Evolutionary conservation across 1,284 basidiomycete genomes (phyloP), one percentile per base, ranked within the genome.

Genomic region (Ganoderma multipileum): DNA sequence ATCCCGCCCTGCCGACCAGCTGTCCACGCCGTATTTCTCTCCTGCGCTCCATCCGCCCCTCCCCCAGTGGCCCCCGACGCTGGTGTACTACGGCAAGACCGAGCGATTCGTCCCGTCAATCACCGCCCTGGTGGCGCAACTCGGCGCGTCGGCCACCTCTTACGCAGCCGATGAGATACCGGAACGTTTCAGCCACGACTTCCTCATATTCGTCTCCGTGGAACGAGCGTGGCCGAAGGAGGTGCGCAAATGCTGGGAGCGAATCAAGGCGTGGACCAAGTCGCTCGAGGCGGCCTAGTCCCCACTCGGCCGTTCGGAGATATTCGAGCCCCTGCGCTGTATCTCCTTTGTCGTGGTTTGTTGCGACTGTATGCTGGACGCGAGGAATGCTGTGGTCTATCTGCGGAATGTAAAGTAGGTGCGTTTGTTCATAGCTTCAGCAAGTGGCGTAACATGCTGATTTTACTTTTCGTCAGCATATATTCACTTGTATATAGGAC

Each of bases 171-270:
- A 20, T 38, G 28, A 63, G 23, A 73, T 73, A 60, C 68, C 65
- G 28, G 68, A 68, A 20, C 66, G 57, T 9, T 73, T 68, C 42
- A 66, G 61, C 18, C 72, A 73, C 55, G 72, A 73, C 47, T 73
- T 73, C 57, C 63, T 71, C 58, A 67, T 73, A n/a, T 60, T 69
- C 26, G 41, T 23, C 11, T 58, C 41, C 36, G 72, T 68, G 2
- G 66, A 68, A n/a, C 20, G 42, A 14, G 63, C 33, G 33, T 73
- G 69, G 69, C 72, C 72, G 26, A 64, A 61, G 14, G 69, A 69
- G 38, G 72, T 73, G 16, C 65, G 65, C 7, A 28, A 60, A 33
- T 69, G 68, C 20, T 73, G 72, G 72, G 16, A 47, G 47, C 66
- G 68, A 42, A 65, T 71, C 28, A 59, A 67, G 62, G 41, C 47